Evolutionary conservation across 2,329 filamentous ascomycete genomes (phyloP), one percentile per base, ranked within the genome.

Genomic region (Pezicula carpinea): DNA sequence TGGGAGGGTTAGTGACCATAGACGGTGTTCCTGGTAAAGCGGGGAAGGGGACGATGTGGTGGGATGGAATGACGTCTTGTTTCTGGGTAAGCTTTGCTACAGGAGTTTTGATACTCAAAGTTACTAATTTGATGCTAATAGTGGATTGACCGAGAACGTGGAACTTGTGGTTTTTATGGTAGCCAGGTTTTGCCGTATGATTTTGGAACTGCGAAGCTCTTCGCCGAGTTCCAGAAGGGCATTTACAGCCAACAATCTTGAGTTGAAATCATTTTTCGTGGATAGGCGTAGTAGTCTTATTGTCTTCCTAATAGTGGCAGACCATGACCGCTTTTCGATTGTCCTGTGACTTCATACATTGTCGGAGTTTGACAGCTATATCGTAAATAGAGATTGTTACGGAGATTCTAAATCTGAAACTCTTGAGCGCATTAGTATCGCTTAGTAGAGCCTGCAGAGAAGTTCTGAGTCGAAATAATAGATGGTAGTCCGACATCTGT

Each of bases 1-100:
- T 75, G 74, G 54, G 53, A 68, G 6, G 66, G 66, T 22, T 75
- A 70, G 69, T 64, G 68, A 50, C 34, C 2, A 10, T 23, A 4
- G 29, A 44, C 13, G 13, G 33, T 4, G 40, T 31, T 26, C 13
- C 13, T 13, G 33, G 34, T 19, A 21, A 31, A 14, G 32, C 32
- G 15, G 40, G 31, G 31, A 34, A 52, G 2, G 65, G 68, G 1
- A 42, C 46, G 10, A 34, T 48, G 18, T 35, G 23, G 15, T 48
- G 46, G 46, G 40, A 39, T 32, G 46, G 46, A 15, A 33, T 48
- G 32, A 18, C 46, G 2, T 44, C 36, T 17, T 44, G 29, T 13
- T 17, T 29, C 14, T 48, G 46, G 46, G 32, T 48, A 21, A 21
- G 38, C 23, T 14, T 21, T 40, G 19, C 21, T 23, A 23, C 5